phyloP scores from a whole-genome alignment of 1,284 basidiomycete genomes.

The Caloboletus inedulis region DNA sequence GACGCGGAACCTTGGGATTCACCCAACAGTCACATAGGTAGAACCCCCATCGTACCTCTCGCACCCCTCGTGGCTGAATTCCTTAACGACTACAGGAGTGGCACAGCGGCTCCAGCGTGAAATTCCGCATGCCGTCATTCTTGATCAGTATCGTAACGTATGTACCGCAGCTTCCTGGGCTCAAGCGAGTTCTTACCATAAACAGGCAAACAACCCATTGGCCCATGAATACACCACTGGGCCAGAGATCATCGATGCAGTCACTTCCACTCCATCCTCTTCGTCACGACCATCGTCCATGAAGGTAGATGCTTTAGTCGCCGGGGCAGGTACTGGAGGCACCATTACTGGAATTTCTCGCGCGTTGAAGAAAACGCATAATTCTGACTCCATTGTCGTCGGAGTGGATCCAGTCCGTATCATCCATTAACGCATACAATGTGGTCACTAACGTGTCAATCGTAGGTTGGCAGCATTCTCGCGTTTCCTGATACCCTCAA shows the following conservation, averaged over 20 bases:
- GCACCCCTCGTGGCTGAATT: constrained; percentile 73
- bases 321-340: constrained; percentile 92
- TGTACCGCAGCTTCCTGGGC: constrained; percentile 19
- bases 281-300: constrained; percentile 53
- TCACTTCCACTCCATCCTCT: constrained; percentile 61
- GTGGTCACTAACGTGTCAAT: constrained; percentile 1
- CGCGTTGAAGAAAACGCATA: constrained; percentile 78
- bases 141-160: constrained; percentile 87
- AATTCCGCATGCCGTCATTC: constrained; percentile 84
- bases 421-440: background rate
- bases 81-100: constrained; percentile 78
- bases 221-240: constrained; percentile 88
- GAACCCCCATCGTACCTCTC: constrained; percentile 35
- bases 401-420: constrained; percentile 83
- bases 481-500: constrained; percentile 70
- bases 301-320: constrained; percentile 83
- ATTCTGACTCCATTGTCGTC: constrained; percentile 70
- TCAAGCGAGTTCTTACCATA: constrained; percentile 5
- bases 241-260: constrained; percentile 82
- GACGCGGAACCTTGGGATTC: constrained; percentile 83
- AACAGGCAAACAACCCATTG: constrained; percentile 78
- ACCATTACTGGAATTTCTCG: constrained; percentile 87
- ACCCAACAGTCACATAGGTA: constrained; percentile 89
- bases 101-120: constrained; percentile 74
- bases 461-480: constrained; percentile 82